Percentiles rank a stretch among this genome's conserved stretches.
phyloP scores from a whole-genome alignment of 768 basidiomycete species.

The Trametes maxima region DNA sequence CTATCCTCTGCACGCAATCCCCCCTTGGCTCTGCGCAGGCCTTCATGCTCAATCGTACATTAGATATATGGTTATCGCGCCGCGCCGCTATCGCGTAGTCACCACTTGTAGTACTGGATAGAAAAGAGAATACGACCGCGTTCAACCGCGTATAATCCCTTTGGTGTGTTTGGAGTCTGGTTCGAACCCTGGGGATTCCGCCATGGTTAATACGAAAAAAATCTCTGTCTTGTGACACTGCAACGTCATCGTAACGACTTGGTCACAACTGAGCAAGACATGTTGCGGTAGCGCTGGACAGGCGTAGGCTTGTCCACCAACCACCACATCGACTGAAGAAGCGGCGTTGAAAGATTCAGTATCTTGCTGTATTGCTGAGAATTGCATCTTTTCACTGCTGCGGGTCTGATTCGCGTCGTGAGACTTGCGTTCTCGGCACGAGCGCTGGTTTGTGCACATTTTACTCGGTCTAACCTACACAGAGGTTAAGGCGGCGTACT shows the following conservation, averaged over 20 bases:
- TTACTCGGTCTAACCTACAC: background rate
- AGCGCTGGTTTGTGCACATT: background rate
- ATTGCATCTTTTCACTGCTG: conserved; percentile 16
- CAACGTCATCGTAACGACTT: background rate
- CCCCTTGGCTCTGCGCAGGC: conserved; percentile 20
- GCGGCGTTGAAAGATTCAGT: conserved; percentile 9
- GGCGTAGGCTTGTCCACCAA: conserved; percentile 6
- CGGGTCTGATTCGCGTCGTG: conserved; percentile 17
- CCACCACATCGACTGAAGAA: conserved; percentile 10
- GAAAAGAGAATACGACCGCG: conserved; percentile 25
- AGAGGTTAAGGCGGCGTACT: background rate
- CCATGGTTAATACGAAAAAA: background rate
- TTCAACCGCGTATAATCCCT: conserved; percentile 18
- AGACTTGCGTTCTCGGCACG: conserved; percentile 2
- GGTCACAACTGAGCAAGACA: background rate
- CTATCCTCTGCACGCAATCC: conserved; percentile 7
- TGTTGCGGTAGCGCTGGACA: background rate
- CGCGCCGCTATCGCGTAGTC: conserved; percentile 18
- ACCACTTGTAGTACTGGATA: conserved; percentile 24
- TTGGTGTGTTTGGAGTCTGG: background rate
- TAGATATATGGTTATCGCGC: conserved; percentile 18
- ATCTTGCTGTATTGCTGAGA: conserved; percentile 20
- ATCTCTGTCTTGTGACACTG: background rate
- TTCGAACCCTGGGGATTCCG: too few relatives aligned
- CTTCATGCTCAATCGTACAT: conserved; percentile 10